Conservation (phyloP, 768 basidiomycete genomes). For the Clavaria fumosa region DNA sequence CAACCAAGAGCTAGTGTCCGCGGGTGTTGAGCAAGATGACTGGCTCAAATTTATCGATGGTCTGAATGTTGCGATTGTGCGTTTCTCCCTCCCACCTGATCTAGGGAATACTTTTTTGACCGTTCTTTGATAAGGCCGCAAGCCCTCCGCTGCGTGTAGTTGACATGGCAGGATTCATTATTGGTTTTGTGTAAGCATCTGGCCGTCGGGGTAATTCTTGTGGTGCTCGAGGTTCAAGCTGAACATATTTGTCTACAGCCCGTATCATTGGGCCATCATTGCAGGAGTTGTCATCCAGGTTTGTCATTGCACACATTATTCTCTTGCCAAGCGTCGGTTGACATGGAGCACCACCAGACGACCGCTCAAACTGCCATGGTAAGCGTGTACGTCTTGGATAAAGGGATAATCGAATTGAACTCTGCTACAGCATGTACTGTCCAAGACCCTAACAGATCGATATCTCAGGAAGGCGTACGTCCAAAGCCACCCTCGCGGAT, state of each 20-base stretch:
- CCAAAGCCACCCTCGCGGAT: background rate
- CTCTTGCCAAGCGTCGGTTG: background rate
- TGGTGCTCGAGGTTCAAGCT: background rate
- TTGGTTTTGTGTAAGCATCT: slow-evolving; percentile 13
- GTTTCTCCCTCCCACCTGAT: background rate
- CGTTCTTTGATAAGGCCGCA: slow-evolving; percentile 7
- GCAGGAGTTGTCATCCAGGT: slow-evolving; percentile 10
- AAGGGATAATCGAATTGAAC: background rate
- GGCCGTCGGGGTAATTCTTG: background rate
- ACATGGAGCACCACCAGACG: slow-evolving; percentile 2
- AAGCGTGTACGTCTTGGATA: background rate
- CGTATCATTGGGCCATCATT: slow-evolving; percentile 15
- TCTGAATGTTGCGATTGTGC: slow-evolving; percentile 14
- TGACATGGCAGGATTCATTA: slow-evolving; percentile 10
- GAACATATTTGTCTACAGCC: slow-evolving; percentile 5
- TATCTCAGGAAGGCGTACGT: slow-evolving; percentile 12
- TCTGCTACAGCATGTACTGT: slow-evolving; percentile 9
- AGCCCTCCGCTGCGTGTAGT: slow-evolving; percentile 15
- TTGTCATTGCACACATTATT: background rate
- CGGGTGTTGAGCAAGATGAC: slow-evolving; percentile 11
- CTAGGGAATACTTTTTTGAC: background rate
- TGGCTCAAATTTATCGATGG: slow-evolving; percentile 15
- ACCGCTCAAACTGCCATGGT: slow-evolving; percentile 10
- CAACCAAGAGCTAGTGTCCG: slow-evolving; percentile 8
- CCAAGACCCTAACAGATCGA: slow-evolving; percentile 15